These are phyloP conservation scores for Amaranthus palmeri DNA, from an alignment of 148 eudicot species.

Conservation along the genomic window DNA sequence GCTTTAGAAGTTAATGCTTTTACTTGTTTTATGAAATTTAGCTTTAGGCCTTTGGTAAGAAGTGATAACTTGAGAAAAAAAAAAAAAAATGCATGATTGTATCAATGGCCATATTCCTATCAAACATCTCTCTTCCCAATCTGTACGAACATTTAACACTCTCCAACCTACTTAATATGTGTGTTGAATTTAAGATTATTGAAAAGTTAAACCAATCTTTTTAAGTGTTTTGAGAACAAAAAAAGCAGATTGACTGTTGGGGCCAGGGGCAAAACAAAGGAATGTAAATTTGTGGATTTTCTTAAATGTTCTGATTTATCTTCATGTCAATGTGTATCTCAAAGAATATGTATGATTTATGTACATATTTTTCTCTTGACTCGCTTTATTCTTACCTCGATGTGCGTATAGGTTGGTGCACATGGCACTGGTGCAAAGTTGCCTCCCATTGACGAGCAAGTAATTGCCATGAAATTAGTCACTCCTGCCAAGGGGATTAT, in stretches of 20 bases:
- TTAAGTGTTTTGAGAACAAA: neutral
- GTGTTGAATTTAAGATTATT: neutral
- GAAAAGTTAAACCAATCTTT: neutral
- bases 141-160: neutral
- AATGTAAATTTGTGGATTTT: neutral
- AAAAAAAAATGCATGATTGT: too few species aligned
- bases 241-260: neutral
- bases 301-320: neutral
- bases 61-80: too few species aligned
- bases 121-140: neutral
- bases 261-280: neutral
- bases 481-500: constrained; percentile 93
- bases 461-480: constrained; percentile 85
- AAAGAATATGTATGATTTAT: neutral
- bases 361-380: neutral
- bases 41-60: too few species aligned
- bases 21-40: too few species aligned
- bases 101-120: neutral
- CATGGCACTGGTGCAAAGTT: constrained; percentile 97
- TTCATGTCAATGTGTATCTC: neutral
- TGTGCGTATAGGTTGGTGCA: constrained; percentile 79
- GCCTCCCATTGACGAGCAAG: constrained; percentile 98
- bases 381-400: constrained; percentile 17
- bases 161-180: neutral
- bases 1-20: too few species aligned